Evolutionary conservation across 2,329 filamentous ascomycete species (phyloP).

Genomic region (Diplodia intermedia): DNA sequence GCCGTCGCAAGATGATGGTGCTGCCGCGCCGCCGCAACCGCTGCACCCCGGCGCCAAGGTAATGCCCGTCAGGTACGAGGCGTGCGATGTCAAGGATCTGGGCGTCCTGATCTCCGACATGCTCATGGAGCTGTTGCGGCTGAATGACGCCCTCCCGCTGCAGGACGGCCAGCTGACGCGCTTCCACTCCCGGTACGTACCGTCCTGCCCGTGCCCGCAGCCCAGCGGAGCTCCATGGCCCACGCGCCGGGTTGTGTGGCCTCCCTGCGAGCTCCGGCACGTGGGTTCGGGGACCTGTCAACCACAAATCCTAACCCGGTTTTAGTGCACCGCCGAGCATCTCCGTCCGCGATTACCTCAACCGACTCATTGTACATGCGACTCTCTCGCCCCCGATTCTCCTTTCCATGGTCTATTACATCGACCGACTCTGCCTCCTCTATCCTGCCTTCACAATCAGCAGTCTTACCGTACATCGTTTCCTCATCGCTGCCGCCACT

Average conservation of each 20-base stretch:
- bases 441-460: constrained; percentile 97
- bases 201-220: not conserved
- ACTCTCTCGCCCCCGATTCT: constrained; percentile 91
- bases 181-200: constrained; percentile 84
- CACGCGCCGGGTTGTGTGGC: not conserved
- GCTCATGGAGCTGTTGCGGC: constrained; percentile 91
- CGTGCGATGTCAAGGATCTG: constrained; percentile 82
- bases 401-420: constrained; percentile 99
- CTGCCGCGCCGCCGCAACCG: constrained; percentile 32
- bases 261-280: not conserved
- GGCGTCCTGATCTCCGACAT: constrained; percentile 92
- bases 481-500: constrained; percentile 92
- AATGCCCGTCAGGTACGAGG: constrained; percentile 79
- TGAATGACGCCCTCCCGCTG: constrained; percentile 87
- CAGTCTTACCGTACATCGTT: constrained; percentile 94
- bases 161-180: constrained; percentile 86
- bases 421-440: constrained; percentile 88
- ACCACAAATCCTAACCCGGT: constrained; percentile 28
- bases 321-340: constrained; percentile 80
- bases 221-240: constrained; percentile 5
- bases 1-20: not conserved
- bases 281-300: not conserved
- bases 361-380: constrained; percentile 90
- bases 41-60: constrained; percentile 56
- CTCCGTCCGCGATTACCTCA: constrained; percentile 91